These are phyloP conservation scores for Papiliotrema laurentii DNA, from an alignment of 1,284 basidiomycete species.

Conservation along the genomic window DNA sequence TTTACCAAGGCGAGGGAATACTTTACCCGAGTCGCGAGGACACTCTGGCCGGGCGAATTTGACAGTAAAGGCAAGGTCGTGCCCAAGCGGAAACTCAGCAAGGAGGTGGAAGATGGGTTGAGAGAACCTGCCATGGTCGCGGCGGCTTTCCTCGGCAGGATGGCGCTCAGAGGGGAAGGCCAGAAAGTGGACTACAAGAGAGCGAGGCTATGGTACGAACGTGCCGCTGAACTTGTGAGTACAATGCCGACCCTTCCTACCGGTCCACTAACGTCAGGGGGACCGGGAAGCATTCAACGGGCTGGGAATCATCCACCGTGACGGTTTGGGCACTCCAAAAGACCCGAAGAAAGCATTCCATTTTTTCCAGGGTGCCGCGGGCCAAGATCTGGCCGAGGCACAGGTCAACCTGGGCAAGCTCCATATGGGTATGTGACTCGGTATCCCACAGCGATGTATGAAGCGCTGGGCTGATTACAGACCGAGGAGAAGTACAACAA, in stretches of 20 bases:
- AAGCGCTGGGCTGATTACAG: constrained; percentile 17
- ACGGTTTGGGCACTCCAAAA: constrained; percentile 67
- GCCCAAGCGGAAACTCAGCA: constrained; percentile 55
- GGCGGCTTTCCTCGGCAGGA: constrained; percentile 81
- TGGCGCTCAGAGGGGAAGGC: constrained; percentile 93
- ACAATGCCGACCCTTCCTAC: background rate
- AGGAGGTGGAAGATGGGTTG: constrained; percentile 52
- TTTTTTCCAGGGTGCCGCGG: constrained; percentile 75
- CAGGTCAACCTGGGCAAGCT: constrained; percentile 85
- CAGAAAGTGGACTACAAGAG: constrained; percentile 67
- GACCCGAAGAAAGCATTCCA: constrained; percentile 55
- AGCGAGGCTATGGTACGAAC: constrained; percentile 91
- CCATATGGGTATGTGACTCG: constrained; percentile 60
- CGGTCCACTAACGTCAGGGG: constrained; percentile 46
- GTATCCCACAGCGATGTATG: background rate
- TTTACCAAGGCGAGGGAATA: constrained; percentile 71
- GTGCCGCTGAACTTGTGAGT: constrained; percentile 63
- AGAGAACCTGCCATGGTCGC: constrained; percentile 66
- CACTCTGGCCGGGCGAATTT: constrained; percentile 71
- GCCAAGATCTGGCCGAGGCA: constrained; percentile 80
- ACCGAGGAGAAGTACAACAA: constrained; percentile 40
- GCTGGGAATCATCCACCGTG: constrained; percentile 84
- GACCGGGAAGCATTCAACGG: constrained; percentile 86
- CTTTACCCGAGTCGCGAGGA: constrained; percentile 72
- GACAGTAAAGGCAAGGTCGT: constrained; percentile 50